Conservation (phyloP, 164 flowering plant genomes). For the Taxillus chinensis region DNA sequence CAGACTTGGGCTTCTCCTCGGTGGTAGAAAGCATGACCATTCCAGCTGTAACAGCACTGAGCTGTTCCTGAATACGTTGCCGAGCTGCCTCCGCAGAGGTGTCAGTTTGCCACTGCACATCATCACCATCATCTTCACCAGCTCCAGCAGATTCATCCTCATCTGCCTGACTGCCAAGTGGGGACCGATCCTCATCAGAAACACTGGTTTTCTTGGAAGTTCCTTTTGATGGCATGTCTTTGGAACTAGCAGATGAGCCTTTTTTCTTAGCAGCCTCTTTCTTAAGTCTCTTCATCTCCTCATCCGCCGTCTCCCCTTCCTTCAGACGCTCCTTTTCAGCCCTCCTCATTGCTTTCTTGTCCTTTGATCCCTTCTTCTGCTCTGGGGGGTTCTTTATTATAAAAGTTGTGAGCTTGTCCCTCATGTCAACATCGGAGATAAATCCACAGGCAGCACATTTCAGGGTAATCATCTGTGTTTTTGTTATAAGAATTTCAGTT, state of each 20-base stretch:
- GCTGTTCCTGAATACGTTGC: slow-evolving; percentile 60
- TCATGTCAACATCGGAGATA: slow-evolving; percentile 88
- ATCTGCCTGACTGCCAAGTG: slow-evolving; percentile 35
- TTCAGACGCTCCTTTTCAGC: slow-evolving; percentile 91
- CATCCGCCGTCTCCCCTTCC: slow-evolving; percentile 91
- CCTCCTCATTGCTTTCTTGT: slow-evolving; percentile 86
- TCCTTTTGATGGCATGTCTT: slow-evolving; percentile 22
- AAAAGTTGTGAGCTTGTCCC: slow-evolving; percentile 84
- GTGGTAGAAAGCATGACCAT: slow-evolving; percentile 61
- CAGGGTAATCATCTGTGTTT: slow-evolving; percentile 70
- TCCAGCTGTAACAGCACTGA: slow-evolving; percentile 63
- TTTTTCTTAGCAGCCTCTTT: slow-evolving; percentile 58
- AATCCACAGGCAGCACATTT: slow-evolving; percentile 95
- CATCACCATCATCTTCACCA: slow-evolving; percentile 31
- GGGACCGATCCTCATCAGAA: slow-evolving; percentile 44
- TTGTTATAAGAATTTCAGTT: slow-evolving; percentile 67
- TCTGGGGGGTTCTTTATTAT: slow-evolving; percentile 87
- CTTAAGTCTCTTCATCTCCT: slow-evolving; percentile 61
- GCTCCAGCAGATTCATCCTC: slow-evolving; percentile 28
- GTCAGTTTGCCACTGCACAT: slow-evolving; percentile 72
- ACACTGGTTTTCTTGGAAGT: slow-evolving; percentile 33
- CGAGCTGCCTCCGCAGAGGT: slow-evolving; percentile 64
- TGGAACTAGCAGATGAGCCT: slow-evolving; percentile 17
- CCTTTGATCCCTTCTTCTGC: slow-evolving; percentile 66
- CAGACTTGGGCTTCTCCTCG: slow-evolving; percentile 20